A percentile compares a stretch with the other conserved stretches of the same genome.
Conservation (phyloP, 2,329 filamentous ascomycete genomes). For the Epicoccum nigrum region DNA sequence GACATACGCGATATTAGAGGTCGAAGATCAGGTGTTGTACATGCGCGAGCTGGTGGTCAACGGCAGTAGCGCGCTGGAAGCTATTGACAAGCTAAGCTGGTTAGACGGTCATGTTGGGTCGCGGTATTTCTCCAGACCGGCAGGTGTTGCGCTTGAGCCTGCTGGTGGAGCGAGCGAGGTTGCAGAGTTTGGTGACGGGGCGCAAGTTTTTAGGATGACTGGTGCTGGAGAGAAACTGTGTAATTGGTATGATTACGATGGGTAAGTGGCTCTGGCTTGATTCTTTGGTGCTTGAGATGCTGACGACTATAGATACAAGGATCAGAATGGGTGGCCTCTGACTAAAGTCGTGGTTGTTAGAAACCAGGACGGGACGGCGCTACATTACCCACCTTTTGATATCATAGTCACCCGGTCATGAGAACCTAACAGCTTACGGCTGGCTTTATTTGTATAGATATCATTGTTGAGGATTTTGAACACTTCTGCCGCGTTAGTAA, state of each 20-base stretch:
- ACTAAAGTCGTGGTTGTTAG: conserved; percentile 38
- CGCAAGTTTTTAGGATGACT: conserved; percentile 38
- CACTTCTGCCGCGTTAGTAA: too few relatives aligned
- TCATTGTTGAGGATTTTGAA: too few relatives aligned
- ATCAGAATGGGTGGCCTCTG: conserved; percentile 39
- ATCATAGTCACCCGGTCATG: conserved; percentile 19
- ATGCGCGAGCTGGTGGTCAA: conserved; percentile 37
- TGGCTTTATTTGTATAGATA: too few relatives aligned
- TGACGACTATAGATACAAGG: conserved; percentile 30
- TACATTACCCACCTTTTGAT: conserved; percentile 42
- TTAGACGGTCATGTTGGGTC: conserved; percentile 17
- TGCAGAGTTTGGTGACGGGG: conserved; percentile 30
- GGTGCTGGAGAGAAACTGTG: conserved; percentile 33
- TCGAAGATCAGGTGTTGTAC: conserved; percentile 35
- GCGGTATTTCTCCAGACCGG: conserved; percentile 29
- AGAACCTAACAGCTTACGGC: background rate
- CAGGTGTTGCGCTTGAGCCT: conserved; percentile 35
- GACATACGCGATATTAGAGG: conserved; percentile 32
- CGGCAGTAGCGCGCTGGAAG: conserved; percentile 36
- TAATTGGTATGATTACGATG: conserved; percentile 44
- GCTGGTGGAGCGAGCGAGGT: conserved; percentile 33
- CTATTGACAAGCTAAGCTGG: conserved; percentile 37
- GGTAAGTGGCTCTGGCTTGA: conserved; percentile 15
- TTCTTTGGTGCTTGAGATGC: background rate
- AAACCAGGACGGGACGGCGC: conserved; percentile 21